A percentile compares a stretch with the other conserved stretches of the same genome.
Conservation (phyloP, 2,329 filamentous ascomycete genomes). For the Aureobasidium sp. region DNA sequence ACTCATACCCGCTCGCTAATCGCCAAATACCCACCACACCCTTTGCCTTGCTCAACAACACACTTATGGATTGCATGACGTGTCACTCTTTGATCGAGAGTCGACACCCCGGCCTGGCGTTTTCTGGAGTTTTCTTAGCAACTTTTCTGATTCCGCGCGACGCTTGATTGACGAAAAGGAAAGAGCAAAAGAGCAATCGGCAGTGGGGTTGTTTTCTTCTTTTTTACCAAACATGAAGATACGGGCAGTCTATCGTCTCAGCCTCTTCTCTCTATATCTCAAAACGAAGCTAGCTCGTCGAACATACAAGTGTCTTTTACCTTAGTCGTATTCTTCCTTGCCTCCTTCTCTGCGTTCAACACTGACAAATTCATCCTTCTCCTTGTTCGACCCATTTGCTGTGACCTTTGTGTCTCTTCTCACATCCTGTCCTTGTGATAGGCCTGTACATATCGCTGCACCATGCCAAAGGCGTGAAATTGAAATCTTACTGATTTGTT, state of each 20-base stretch:
- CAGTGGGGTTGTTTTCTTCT: neutral
- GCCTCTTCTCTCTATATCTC: neutral
- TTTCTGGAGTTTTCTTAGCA: constrained; percentile 1
- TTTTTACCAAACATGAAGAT: neutral
- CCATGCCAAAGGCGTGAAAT: no score
- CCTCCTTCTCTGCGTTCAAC: neutral
- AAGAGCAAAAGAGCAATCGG: neutral
- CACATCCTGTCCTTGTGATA: no score
- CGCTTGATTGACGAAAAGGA: neutral
- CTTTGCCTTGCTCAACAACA: neutral
- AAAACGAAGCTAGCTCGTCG: neutral
- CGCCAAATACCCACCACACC: neutral
- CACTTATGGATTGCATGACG: constrained; percentile 7
- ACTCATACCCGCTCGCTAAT: neutral
- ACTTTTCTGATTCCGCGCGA: neutral
- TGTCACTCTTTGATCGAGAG: neutral
- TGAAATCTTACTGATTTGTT: neutral
- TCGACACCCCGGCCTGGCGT: neutral
- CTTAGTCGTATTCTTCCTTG: neutral
- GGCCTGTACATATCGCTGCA: no score
- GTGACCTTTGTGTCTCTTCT: no score
- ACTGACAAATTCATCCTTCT: neutral
- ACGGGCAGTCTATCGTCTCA: neutral
- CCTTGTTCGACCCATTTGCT: neutral
- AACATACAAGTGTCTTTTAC: neutral